Evolutionary conservation across 2,329 filamentous ascomycete genomes (phyloP), one percentile per base, ranked within the genome.

Genomic region (Talaromyces sp.): DNA sequence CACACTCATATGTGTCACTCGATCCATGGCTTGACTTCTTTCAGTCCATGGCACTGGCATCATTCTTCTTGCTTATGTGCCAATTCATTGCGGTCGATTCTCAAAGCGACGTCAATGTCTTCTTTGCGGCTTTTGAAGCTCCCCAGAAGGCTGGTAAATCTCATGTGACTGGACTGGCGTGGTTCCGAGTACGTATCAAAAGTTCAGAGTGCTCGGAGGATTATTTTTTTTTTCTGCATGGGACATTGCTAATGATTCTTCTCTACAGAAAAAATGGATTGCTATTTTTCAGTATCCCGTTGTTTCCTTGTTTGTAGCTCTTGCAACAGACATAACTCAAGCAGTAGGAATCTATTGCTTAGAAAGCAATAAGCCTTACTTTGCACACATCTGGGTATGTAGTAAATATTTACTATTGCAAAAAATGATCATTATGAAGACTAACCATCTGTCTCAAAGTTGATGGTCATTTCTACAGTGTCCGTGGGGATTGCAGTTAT

Each of bases 271-370:
- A 45, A 5, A 39, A 40, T 37, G 40, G 29, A 47, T 36, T 41
- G 20, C 59, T 7, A 65, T 77, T 29, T 74, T 79, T 39, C 77
- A 79, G 60, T 77, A 75, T 36, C 71, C 75, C 0, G 17, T 67
- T 7, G 51, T 68, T 17, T 52, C 64, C 4, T 45, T 66, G 6
- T 30, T 60, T 9, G 45, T 66, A 1, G 61, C 66, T 3, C 41
- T 72, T 14, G 63, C 52, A 1, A 66, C 65, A 1, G 64, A 60
- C n/a, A 70, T 72, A 42, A 71, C 71, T 0, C 58, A 73, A 47
- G 66, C 66, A 1, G 52, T 50, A 0, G 62, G 61, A 4, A 47
- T 60, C 1, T 75, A 69, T 56, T 74, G 72, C 35, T 45, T 63
- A 1, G 65, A 65, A 4, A 70, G 68, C 27, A 65, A 58, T 17